These are phyloP conservation scores for Daldinia sp. DNA, from an alignment of 2,329 filamentous ascomycete genomes.

Conservation along the genomic window DNA sequence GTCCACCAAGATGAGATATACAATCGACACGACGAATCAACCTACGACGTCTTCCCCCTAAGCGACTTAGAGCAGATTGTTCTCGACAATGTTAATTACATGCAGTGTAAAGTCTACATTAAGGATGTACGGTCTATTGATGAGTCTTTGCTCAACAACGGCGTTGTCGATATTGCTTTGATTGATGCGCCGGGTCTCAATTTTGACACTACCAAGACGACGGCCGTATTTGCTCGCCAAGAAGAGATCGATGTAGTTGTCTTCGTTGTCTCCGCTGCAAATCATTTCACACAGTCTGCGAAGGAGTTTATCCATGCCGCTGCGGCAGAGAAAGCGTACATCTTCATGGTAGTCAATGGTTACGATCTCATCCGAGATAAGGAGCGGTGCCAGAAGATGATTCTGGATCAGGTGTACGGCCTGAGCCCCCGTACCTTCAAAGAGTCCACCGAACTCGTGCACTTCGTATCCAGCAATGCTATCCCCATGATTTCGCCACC, in stretches of 20 bases:
- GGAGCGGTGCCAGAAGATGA: conserved; percentile 89
- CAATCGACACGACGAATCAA: conserved; percentile 90
- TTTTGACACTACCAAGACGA: conserved; percentile 95
- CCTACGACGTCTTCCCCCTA: conserved; percentile 87
- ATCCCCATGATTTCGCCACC: conserved; percentile 76
- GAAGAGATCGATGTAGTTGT: conserved; percentile 99
- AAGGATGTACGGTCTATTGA: conserved; percentile 90
- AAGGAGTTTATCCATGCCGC: conserved; percentile 98
- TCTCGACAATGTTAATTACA: conserved; percentile 86
- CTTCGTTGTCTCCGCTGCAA: conserved; percentile 96
- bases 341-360: conserved; percentile 98
- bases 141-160: conserved; percentile 95
- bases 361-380: conserved; percentile 96
- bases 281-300: conserved; percentile 97
- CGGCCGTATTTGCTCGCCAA: conserved; percentile 94
- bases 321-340: conserved; percentile 96
- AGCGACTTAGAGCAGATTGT: conserved; percentile 89
- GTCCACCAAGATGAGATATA: conserved; percentile 86
- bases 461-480: conserved; percentile 97
- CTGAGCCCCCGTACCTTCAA: conserved; percentile 95
- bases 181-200: conserved; percentile 98
- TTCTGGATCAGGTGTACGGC: conserved; percentile 86
- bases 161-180: conserved; percentile 95
- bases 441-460: conserved; percentile 90
- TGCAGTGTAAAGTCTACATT: conserved; percentile 97